Conservation (phyloP, 352 stramenopile genomes). For the Albugo laibachii region DNA sequence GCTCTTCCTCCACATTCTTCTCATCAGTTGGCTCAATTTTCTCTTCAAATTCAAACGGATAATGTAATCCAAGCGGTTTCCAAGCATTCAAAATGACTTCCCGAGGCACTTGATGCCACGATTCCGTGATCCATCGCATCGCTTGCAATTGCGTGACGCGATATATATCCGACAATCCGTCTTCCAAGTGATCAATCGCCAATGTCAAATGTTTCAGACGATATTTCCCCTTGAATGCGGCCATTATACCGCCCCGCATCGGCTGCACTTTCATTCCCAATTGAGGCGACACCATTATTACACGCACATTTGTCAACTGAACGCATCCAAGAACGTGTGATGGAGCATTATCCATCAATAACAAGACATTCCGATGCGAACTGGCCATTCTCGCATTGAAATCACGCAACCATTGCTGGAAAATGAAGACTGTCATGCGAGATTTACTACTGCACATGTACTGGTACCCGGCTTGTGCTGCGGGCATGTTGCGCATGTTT, state of each 20-base stretch:
- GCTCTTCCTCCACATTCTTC: constrained; percentile 75
- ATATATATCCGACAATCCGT: constrained; percentile 58
- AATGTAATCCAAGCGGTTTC: constrained; percentile 46
- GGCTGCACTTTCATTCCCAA: constrained; percentile 73
- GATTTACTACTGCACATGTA: constrained; percentile 70
- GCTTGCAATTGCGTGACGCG: constrained; percentile 67
- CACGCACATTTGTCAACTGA: constrained; percentile 66
- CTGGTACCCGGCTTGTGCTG: constrained; percentile 67
- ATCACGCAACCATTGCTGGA: constrained; percentile 73
- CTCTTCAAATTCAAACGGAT: constrained; percentile 42
- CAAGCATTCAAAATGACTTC: constrained; percentile 62
- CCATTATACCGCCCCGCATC: constrained; percentile 64
- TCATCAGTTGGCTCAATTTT: constrained; percentile 22
- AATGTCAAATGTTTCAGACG: constrained; percentile 69
- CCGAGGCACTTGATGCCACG: constrained; percentile 58
- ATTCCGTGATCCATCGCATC: constrained; percentile 72
- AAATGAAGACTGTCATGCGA: constrained; percentile 78
- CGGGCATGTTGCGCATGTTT: constrained; percentile 61
- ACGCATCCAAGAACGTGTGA: constrained; percentile 67
- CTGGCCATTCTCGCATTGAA: constrained; percentile 76
- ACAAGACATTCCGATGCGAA: constrained; percentile 58
- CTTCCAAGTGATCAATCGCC: constrained; percentile 66
- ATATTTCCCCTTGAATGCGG: constrained; percentile 75
- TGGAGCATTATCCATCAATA: constrained; percentile 73
- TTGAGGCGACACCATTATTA: constrained; percentile 70